phyloP scores from a whole-genome alignment of 768 basidiomycete species.

The Paxillus involutus region DNA sequence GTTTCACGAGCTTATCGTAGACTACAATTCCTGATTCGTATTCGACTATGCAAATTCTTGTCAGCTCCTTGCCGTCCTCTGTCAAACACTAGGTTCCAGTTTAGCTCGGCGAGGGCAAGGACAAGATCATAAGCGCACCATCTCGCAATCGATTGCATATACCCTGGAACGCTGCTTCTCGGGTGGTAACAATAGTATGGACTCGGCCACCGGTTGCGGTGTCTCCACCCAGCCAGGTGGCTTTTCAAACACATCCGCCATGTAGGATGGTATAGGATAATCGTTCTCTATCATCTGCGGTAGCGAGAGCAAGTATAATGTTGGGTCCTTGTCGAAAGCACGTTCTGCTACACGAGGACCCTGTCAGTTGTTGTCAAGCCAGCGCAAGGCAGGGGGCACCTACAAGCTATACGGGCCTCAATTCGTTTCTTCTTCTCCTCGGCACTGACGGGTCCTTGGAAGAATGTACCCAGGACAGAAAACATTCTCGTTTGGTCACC shows the following conservation, averaged over 20 bases:
- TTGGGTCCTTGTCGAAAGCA: conserved; percentile 60
- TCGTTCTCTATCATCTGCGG: conserved; percentile 95
- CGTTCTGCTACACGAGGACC: conserved; percentile 48
- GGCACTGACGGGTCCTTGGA: conserved; percentile 75
- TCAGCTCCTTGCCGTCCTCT: conserved; percentile 86
- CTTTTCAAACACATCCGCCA: conserved; percentile 68
- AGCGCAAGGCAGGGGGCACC: not conserved
- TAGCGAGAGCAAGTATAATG: conserved; percentile 69
- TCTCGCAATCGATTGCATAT: conserved; percentile 94
- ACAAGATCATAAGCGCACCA: conserved; percentile 54
- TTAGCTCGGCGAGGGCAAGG: not conserved
- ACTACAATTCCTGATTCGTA: conserved; percentile 67
- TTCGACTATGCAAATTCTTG: conserved; percentile 84
- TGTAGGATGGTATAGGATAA: conserved; percentile 85
- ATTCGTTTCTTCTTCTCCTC: conserved; percentile 76
- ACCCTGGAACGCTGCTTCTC: conserved; percentile 46
- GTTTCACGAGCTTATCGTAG: conserved; percentile 90
- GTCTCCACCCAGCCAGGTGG: conserved; percentile 82
- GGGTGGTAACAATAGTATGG: conserved; percentile 30
- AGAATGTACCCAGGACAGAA: conserved; percentile 79
- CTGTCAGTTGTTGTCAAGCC: conserved; percentile 5
- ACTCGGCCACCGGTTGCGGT: conserved; percentile 43
- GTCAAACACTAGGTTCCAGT: conserved; percentile 67
- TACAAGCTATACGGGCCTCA: conserved; percentile 41
- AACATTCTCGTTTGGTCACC: conserved; percentile 87